Conservation (phyloP, 768 basidiomycete genomes). For the Sistotremastrum niveocremeum region DNA sequence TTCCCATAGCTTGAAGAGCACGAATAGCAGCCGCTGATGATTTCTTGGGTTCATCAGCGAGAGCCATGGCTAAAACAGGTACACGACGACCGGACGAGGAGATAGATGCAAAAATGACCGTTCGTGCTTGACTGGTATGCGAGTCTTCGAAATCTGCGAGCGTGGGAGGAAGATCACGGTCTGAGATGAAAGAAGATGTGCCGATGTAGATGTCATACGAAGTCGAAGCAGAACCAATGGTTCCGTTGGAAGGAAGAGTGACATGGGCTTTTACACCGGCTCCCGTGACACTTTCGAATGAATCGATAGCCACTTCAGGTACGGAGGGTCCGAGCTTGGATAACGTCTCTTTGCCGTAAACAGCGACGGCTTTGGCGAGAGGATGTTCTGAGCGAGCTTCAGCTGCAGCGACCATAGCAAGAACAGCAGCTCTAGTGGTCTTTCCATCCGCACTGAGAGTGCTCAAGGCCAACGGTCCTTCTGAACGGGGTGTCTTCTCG, state of each 20-base stretch:
- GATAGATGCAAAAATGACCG: slow-evolving; percentile 79
- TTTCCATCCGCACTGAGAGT: slow-evolving; percentile 43
- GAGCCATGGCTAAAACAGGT: slow-evolving; percentile 68
- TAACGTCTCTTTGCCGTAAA: slow-evolving; percentile 59
- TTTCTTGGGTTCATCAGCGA: slow-evolving; percentile 78
- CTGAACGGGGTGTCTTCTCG: slow-evolving; percentile 9
- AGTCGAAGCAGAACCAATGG: slow-evolving; percentile 22
- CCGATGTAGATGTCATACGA: slow-evolving; percentile 56
- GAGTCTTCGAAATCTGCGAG: slow-evolving; percentile 52
- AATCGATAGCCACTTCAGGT: slow-evolving; percentile 43
- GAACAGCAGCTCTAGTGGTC: slow-evolving; percentile 43
- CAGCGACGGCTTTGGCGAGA: slow-evolving; percentile 83
- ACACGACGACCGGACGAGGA: slow-evolving; percentile 21
- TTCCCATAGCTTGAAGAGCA: slow-evolving; percentile 78
- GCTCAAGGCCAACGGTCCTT: slow-evolving; percentile 8
- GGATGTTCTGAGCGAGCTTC: slow-evolving; percentile 95
- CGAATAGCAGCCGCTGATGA: slow-evolving; percentile 73
- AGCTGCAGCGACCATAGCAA: slow-evolving; percentile 74
- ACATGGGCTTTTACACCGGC: slow-evolving; percentile 72
- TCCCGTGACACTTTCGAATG: slow-evolving; percentile 84
- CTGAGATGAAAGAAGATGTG: slow-evolving; percentile 53
- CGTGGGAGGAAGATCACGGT: slow-evolving; percentile 37
- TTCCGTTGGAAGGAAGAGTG: slow-evolving; percentile 20
- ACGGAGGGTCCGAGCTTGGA: slow-evolving; percentile 23
- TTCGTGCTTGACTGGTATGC: slow-evolving; percentile 64